These are phyloP conservation scores for Rhodotorula diobovata DNA, from an alignment of 768 basidiomycete genomes.

Conservation along the genomic window DNA sequence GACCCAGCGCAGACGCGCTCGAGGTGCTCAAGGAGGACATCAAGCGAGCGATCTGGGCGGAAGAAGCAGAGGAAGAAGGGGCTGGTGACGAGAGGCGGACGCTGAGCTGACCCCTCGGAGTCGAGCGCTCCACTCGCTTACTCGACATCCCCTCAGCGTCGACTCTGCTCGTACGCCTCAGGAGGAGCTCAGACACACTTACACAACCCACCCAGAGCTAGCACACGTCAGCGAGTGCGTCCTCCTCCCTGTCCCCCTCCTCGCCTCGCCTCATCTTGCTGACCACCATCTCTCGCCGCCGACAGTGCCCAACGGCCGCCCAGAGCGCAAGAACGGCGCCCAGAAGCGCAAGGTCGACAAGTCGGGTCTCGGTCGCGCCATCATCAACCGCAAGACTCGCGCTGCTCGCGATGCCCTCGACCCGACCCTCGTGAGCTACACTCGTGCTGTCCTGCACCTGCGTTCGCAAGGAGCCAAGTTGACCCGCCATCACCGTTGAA, in stretches of 20 bases:
- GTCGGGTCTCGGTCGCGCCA: slow-evolving; percentile 79
- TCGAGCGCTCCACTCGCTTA: background rate
- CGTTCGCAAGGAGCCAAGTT: background rate
- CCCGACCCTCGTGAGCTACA: slow-evolving; percentile 25
- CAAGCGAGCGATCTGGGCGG: no score
- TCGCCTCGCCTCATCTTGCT: background rate
- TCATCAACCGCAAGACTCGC: slow-evolving; percentile 84
- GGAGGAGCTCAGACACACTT: background rate
- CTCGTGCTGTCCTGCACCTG: background rate
- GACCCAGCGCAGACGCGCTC: no score
- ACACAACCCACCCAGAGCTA: background rate
- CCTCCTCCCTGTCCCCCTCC: background rate
- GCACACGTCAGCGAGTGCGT: background rate
- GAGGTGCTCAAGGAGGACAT: no score
- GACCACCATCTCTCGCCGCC: background rate
- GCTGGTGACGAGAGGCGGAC: no score
- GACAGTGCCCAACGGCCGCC: slow-evolving; percentile 16
- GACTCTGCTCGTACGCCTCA: background rate
- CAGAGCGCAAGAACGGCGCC: slow-evolving; percentile 30
- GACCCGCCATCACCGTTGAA: no score
- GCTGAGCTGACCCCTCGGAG: no score
- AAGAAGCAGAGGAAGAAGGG: no score
- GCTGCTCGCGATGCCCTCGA: slow-evolving; percentile 57
- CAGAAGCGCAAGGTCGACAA: slow-evolving; percentile 36
- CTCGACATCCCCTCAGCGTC: no score